Evolutionary conservation across 2,329 filamentous ascomycete species (phyloP), one percentile per base, ranked within the genome.

Genomic region (Pseudocercospora cruenta): DNA sequence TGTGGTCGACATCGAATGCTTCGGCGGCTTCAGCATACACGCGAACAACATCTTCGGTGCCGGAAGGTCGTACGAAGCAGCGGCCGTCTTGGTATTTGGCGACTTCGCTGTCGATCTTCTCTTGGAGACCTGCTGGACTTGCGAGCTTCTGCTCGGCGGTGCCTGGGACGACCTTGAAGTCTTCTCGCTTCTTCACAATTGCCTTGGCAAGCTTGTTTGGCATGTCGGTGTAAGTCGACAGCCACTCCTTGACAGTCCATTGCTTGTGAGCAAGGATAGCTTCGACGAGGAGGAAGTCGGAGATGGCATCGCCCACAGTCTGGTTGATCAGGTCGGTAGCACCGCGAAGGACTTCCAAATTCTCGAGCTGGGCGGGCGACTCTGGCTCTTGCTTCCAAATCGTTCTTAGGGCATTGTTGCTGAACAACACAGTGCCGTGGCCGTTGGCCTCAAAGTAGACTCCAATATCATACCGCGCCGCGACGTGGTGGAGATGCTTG

Each of bases 401-500:
- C 58, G 87, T 86, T 72, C 90, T 90, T 55, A 94, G 83, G 3
- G 94, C 94, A 66, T 92, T 89, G 65, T 91, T 87, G 0, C 92
- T 96, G 85, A 99, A 99, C 62, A 98, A 90, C 39, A 98, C 91
- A 9, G 95, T 99, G 71, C 95, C 95, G 80, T 99, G 95, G 31
- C 95, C 95, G 78, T 99, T 99, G 70, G 95, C 95, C 83, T 99
- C 95, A 75, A 99, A 99, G 83, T 99, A 99, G 60, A 98, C 93
- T 64, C 95, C 95, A 63, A 98, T 90, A 75, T 99, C 95, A 74
- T 96, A 97, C 71, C 94, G 92, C 75, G 92, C 89, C 45, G 95
- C 95, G n/a, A 93, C 95, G 77, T 98, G 95, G 81, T 99, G 95
- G 69, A 99, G 87, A 81, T 97, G 92, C 85, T 99, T 99, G 68